Evolutionary conservation across 371 early-diverging fungal species (phyloP).

Genomic region (Coemansia sp.): DNA sequence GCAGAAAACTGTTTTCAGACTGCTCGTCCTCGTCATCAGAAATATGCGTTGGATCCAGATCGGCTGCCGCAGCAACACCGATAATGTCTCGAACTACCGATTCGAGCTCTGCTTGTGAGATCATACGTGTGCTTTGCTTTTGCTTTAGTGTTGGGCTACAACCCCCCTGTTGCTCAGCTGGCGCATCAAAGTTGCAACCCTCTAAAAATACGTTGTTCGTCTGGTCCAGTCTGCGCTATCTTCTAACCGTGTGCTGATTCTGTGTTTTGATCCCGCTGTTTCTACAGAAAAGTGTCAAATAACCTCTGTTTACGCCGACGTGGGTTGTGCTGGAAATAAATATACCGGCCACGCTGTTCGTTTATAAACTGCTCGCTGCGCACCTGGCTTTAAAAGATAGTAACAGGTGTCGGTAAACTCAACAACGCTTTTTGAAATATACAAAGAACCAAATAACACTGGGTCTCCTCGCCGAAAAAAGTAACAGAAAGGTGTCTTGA

Average conservation of each 20-base stretch:
- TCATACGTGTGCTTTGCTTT: constrained; percentile 15
- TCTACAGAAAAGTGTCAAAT: too few species aligned
- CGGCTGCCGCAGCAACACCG: constrained; percentile 30
- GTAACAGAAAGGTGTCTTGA: too few species aligned
- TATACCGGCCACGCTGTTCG: too few species aligned
- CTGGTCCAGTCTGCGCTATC: too few species aligned
- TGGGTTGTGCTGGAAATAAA: too few species aligned
- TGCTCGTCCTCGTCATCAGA: constrained; percentile 29
- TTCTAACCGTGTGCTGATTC: too few species aligned
- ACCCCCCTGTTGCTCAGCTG: neutral
- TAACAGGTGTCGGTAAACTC: neutral
- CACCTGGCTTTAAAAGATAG: neutral
- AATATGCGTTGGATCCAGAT: constrained; percentile 3
- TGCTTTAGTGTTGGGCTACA: constrained; percentile 1
- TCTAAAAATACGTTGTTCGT: too few species aligned
- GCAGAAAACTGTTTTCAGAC: constrained; percentile 35
- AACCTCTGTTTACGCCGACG: too few species aligned
- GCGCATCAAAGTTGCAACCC: neutral
- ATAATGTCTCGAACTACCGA: constrained; percentile 42
- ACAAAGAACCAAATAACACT: neutral
- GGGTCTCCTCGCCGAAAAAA: too few species aligned
- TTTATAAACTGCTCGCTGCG: neutral
- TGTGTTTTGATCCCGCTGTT: too few species aligned
- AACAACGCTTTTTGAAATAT: neutral
- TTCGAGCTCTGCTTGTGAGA: constrained; percentile 40